phyloP scores from a whole-genome alignment of 192 early-diverging fungal species.

The Podila epigama region DNA sequence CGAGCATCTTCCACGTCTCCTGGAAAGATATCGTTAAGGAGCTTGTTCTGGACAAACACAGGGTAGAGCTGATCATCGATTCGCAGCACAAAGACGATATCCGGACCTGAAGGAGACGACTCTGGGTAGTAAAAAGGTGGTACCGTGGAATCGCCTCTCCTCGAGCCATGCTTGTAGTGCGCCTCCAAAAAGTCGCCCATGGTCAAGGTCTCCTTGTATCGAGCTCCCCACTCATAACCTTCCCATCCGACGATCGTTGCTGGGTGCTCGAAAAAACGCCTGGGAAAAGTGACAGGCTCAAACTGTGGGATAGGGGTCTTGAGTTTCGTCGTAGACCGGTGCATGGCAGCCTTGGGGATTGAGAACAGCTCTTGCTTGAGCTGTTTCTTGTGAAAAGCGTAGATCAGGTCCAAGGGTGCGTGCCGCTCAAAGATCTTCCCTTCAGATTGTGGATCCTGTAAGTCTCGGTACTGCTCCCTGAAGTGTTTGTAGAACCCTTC shows the following conservation, averaged over 20 bases:
- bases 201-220: neutral
- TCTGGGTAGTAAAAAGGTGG: neutral
- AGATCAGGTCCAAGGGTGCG: conserved; percentile 2
- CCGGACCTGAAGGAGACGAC: neutral
- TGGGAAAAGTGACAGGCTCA: neutral
- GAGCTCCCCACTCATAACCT: neutral
- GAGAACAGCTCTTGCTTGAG: neutral
- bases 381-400: neutral
- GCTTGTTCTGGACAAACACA: neutral
- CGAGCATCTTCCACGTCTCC: too few species aligned
- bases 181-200: neutral
- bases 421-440: conserved; percentile 1
- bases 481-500: neutral
- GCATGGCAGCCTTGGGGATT: neutral
- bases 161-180: conserved; percentile 1
- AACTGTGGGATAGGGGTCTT: neutral
- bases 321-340: neutral
- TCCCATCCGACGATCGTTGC: neutral
- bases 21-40: neutral
- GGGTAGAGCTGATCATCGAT: neutral
- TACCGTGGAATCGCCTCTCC: neutral
- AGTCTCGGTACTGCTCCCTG: neutral
- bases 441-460: neutral
- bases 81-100: neutral
- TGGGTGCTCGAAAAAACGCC: neutral